phyloP scores from a whole-genome alignment of 331 rosid species.

The Phaseolus coccineus region DNA sequence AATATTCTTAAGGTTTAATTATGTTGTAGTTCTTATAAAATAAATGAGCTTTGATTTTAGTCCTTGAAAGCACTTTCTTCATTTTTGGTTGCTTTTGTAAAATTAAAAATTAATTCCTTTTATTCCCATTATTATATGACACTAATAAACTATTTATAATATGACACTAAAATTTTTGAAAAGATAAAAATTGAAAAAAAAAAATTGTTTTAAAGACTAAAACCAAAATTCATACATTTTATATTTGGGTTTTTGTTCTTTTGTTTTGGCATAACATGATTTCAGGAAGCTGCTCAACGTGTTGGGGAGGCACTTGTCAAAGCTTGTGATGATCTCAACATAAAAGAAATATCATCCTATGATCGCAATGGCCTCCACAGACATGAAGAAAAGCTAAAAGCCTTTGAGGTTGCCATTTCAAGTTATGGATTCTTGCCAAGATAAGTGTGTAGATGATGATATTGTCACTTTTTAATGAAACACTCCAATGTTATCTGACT shows the following conservation, averaged over 20 bases:
- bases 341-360: conserved; percentile 74
- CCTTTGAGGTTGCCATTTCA: conserved; percentile 75
- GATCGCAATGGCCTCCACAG: conserved; percentile 80
- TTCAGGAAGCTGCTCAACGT: conserved; percentile 79
- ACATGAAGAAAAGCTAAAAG: conserved; percentile 66
- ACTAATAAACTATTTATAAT: too few relatives aligned
- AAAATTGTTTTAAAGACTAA: too few relatives aligned
- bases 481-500: conserved; percentile 3
- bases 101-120: too few relatives aligned
- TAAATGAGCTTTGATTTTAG: too few relatives aligned
- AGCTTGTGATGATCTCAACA: conserved; percentile 67
- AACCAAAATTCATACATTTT: too few relatives aligned
- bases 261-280: conserved; percentile 23
- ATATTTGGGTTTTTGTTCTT: neutral
- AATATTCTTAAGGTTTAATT: too few relatives aligned
- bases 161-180: too few relatives aligned
- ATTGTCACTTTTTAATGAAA: neutral
- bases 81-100: too few relatives aligned
- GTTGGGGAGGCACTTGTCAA: conserved; percentile 81
- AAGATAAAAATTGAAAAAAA: too few relatives aligned
- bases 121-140: too few relatives aligned
- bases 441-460: conserved; percentile 45
- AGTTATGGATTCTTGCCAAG: conserved; percentile 72
- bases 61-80: too few relatives aligned
- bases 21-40: too few relatives aligned